Evolutionary conservation across 2,329 filamentous ascomycete genomes (phyloP).

Genomic region (Fusarium nodosum): DNA sequence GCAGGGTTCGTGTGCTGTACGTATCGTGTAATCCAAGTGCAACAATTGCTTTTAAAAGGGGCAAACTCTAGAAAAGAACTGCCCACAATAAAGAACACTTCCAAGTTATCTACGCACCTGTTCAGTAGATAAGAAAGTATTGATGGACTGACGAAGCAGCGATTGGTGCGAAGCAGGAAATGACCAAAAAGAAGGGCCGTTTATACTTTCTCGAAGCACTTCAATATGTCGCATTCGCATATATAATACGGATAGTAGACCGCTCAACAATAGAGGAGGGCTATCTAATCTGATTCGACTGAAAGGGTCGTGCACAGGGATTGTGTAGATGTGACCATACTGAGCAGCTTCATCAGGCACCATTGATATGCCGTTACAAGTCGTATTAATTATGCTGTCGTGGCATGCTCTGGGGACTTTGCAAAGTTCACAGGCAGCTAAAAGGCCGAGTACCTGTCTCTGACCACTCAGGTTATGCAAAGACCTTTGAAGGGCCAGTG

Average conservation of each 20-base stretch:
- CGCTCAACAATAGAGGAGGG: conserved; percentile 1
- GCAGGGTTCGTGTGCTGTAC: neutral
- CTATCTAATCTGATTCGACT: conserved; percentile 2
- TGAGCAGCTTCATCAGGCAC: conserved; percentile 4
- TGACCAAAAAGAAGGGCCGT: neutral
- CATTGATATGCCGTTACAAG: conserved; percentile 5
- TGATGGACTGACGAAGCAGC: neutral
- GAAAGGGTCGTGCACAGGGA: conserved; percentile 1
- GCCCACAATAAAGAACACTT: neutral
- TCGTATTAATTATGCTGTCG: conserved; percentile 33
- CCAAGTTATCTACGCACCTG: neutral
- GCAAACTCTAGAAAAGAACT: neutral
- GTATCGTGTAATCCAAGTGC: neutral
- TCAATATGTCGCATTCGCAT: neutral
- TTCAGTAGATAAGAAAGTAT: neutral
- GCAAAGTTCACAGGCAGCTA: conserved; percentile 23
- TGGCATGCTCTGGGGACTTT: conserved; percentile 35
- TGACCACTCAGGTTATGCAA: conserved; percentile 42
- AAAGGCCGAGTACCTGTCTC: conserved; percentile 29
- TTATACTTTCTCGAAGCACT: neutral
- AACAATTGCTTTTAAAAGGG: neutral
- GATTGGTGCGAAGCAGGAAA: neutral
- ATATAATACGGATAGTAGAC: conserved; percentile 9
- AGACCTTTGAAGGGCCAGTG: conserved; percentile 31
- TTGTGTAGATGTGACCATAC: neutral